A percentile compares a stretch with the other conserved stretches of the same genome.
phyloP scores from a whole-genome alignment of 805 yeast species.

The Candida quercuum region DNA sequence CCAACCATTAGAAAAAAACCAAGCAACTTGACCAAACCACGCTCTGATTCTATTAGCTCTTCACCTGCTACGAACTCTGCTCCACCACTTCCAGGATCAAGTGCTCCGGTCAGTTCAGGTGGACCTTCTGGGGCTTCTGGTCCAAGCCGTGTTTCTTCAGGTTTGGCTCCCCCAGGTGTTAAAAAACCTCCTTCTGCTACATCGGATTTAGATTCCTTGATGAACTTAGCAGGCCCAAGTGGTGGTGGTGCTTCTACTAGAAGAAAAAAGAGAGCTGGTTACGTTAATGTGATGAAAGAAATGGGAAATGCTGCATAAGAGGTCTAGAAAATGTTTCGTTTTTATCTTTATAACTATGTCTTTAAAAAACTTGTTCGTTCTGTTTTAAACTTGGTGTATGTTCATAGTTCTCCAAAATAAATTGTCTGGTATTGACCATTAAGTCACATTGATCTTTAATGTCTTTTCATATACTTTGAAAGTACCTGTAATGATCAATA shows the following conservation, averaged over 20 bases:
- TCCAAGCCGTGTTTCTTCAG: slow-evolving; percentile 14
- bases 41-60: slow-evolving; percentile 27
- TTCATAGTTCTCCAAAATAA: neutral
- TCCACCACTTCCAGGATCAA: neutral
- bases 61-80: neutral
- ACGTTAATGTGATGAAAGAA: slow-evolving; percentile 56
- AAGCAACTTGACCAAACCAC: slow-evolving; percentile 30
- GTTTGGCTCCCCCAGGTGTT: slow-evolving; percentile 3
- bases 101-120: neutral
- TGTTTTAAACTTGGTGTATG: too few relatives aligned
- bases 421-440: neutral
- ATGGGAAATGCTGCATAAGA: neutral
- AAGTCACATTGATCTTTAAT: neutral
- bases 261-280: slow-evolving; percentile 43
- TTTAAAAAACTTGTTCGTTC: too few relatives aligned
- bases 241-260: slow-evolving; percentile 23
- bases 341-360: too few relatives aligned
- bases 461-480: too few relatives aligned
- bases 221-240: slow-evolving; percentile 30
- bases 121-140: slow-evolving; percentile 6
- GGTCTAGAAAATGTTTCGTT: too few relatives aligned
- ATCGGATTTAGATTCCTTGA: slow-evolving; percentile 40
- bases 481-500: too few relatives aligned
- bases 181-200: slow-evolving; percentile 15
- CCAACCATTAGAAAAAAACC: slow-evolving; percentile 34